Base-by-base conservation (phyloP, 768 basidiomycete genomes). In the Russula virescens region DNA sequence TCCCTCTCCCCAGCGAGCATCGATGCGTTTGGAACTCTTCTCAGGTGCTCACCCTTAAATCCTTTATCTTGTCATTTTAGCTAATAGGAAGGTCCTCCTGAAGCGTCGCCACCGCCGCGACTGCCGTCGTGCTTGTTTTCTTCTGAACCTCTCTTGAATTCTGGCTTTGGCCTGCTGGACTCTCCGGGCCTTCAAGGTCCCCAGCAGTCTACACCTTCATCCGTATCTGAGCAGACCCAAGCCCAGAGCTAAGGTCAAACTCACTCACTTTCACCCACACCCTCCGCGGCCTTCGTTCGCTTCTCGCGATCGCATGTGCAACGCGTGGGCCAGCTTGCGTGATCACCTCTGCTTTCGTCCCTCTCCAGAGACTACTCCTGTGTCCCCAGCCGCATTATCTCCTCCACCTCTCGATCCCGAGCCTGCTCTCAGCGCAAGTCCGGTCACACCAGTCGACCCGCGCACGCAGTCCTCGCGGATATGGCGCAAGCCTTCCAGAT, bases 51-150 rank as follows among this genome's bases (percentile, higher is more conserved):
- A 2, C 58, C 43, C 52, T 45, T 25, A 48, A 34, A 57, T 57
- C 40, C 50, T 58, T 45, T 50, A 56, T 16, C 16, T 14, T 7
- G 16, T 2, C 11, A 25, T n/a, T 40, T 62, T 59, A 49, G 16
- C 48, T 54, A 25, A 25, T 31, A 46, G 43, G 7, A 26, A 9
- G n/a, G 61, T 34, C 10, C 25, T 26, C 13, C 31, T 71, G 49
- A 66, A 89, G 91, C 68, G 91, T 92, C 35, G 91, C 91, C 4
- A 89, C 91, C 25, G 88, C 91, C 11, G 91, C 91, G 19, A 92
- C 91, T 1, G 91, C 91, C 1, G 89, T 88, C 10, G 92, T 91
- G 3, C 79, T 91, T 31, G 79, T 90, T 16, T 85, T 81, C 84
- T 23, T 82, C 85, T 5, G 82, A 86, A 53, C 80, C 83, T 16